These are phyloP conservation scores for Achaetomium macrosporum DNA, from an alignment of 2,329 filamentous ascomycete genomes.

Conservation along the genomic window DNA sequence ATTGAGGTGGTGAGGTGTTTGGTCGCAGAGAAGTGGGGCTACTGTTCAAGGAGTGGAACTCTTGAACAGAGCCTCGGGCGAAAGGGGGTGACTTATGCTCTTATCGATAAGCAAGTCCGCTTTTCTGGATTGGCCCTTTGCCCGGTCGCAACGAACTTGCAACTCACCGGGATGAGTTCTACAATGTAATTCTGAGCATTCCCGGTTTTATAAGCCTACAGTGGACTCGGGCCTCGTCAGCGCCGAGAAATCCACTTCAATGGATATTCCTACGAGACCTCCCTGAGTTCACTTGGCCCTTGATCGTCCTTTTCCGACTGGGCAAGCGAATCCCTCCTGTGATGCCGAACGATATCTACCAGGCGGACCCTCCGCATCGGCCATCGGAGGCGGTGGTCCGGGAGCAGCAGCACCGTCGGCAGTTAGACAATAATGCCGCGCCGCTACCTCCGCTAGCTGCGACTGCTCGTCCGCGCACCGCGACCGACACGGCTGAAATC, in stretches of 20 bases:
- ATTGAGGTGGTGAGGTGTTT: too few relatives aligned
- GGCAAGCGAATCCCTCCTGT: slow-evolving; percentile 9
- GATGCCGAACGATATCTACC: slow-evolving; percentile 24
- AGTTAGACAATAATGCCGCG: neutral
- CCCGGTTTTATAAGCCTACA: slow-evolving; percentile 20
- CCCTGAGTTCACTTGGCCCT: slow-evolving; percentile 17
- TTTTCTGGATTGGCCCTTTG: neutral
- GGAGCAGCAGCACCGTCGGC: slow-evolving; percentile 1
- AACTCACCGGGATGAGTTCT: slow-evolving; percentile 27
- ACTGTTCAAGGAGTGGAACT: neutral
- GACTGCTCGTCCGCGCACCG: slow-evolving; percentile 31
- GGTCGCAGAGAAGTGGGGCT: neutral
- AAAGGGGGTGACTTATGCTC: slow-evolving; percentile 3
- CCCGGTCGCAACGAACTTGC: slow-evolving; percentile 8
- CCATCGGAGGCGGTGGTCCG: slow-evolving; percentile 1
- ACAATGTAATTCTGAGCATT: slow-evolving; percentile 30
- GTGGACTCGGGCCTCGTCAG: slow-evolving; percentile 9
- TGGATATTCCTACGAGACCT: slow-evolving; percentile 21
- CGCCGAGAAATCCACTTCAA: slow-evolving; percentile 10
- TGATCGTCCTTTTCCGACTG: neutral
- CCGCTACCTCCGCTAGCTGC: neutral
- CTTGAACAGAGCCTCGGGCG: slow-evolving; percentile 3
- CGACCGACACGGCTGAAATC: slow-evolving; percentile 48
- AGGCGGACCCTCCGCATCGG: slow-evolving; percentile 21
- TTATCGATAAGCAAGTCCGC: slow-evolving; percentile 12